phyloP scores from a whole-genome alignment of 192 early-diverging fungal genomes.

The Globomyces pollinis-pini region DNA sequence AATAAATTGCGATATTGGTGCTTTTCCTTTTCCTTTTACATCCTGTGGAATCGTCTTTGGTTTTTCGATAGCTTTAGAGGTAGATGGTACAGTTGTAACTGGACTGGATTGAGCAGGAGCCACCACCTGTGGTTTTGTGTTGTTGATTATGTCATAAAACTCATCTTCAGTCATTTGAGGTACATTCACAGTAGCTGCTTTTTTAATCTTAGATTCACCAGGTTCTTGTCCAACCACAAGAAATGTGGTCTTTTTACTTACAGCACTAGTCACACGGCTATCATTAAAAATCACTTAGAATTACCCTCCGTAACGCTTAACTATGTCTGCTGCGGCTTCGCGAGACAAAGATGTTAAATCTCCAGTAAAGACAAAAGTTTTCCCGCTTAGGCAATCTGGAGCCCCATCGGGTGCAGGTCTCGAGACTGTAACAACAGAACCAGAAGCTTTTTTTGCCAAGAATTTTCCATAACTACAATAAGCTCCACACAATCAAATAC shows the following conservation, averaged over 20 bases:
- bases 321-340: conserved; percentile 69
- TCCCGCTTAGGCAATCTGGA: conserved; percentile 28
- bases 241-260: conserved; percentile 78
- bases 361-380: conserved; percentile 92
- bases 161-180: conserved; percentile 76
- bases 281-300: neutral
- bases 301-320: conserved; percentile 82
- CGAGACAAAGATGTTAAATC: conserved; percentile 70
- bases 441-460: neutral
- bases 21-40: conserved; percentile 32
- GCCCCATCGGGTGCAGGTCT: conserved; percentile 1
- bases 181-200: conserved; percentile 61
- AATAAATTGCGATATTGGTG: neutral
- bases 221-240: conserved; percentile 81
- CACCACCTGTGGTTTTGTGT: conserved; percentile 29
- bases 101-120: conserved; percentile 5
- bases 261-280: conserved; percentile 63
- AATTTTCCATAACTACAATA: conserved; percentile 1
- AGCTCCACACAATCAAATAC: neutral
- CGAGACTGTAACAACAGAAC: neutral
- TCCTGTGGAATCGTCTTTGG: neutral
- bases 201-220: conserved; percentile 75
- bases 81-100: neutral
- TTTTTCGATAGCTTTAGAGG: neutral
- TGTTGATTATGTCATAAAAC: conserved; percentile 71